phyloP scores from a whole-genome alignment of 306 rosid genomes.

The Castanea sativa region DNA sequence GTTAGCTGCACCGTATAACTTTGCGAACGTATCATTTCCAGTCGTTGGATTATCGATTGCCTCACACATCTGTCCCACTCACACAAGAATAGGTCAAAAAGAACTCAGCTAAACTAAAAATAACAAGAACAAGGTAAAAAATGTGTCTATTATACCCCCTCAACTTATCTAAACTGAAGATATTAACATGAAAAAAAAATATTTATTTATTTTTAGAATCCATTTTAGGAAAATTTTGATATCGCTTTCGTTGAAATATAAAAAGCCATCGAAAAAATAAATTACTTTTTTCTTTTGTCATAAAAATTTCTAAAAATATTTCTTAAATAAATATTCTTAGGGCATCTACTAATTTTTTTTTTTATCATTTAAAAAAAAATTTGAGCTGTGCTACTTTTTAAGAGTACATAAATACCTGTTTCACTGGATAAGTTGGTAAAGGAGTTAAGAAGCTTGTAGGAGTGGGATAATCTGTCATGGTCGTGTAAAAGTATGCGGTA shows the following conservation, averaged over 20 bases:
- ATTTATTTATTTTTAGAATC: no score
- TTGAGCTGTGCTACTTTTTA: no score
- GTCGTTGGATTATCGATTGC: conserved; percentile 52
- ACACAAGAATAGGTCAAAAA: not conserved
- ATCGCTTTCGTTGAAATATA: rapidly evolving
- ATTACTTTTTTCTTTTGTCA: no score
- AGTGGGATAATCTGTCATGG: conserved; percentile 96
- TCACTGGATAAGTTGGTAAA: conserved; percentile 81
- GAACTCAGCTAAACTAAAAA: no score
- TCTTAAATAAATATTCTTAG: no score
- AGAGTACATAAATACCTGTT: conserved; percentile 38
- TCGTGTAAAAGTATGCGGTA: conserved; percentile 42
- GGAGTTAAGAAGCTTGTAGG: conserved; percentile 68
- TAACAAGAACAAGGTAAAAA: not conserved
- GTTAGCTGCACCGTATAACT: conserved; percentile 66
- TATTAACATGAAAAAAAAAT: no score
- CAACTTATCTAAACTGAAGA: no score
- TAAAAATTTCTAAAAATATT: no score
- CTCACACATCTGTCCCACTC: conserved; percentile 60
- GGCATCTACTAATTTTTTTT: no score
- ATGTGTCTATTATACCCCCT: not conserved
- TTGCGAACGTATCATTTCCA: conserved; percentile 46
- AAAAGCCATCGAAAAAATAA: no score
- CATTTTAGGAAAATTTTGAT: no score
- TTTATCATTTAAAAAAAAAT: no score